phyloP scores from a whole-genome alignment of 306 rosid species.

The Inga oerstediana region DNA sequence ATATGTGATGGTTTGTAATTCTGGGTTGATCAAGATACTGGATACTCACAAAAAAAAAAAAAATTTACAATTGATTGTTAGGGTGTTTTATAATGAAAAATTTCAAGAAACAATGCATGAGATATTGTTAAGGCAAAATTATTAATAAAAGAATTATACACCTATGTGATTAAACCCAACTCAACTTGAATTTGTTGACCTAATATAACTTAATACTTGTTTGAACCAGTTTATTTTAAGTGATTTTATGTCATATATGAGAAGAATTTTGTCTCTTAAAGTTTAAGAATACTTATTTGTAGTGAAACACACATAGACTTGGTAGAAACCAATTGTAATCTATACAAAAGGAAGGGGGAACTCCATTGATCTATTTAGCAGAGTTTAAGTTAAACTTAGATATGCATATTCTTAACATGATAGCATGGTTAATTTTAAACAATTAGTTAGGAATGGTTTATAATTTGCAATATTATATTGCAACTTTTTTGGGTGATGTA shows the following conservation, averaged over 20 bases:
- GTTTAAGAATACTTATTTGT: no score
- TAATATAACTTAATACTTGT: no score
- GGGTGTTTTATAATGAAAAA: neutral
- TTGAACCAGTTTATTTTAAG: no score
- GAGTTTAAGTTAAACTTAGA: neutral
- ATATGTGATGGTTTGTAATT: no score
- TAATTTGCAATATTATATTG: neutral
- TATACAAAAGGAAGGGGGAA: neutral
- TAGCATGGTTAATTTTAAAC: neutral
- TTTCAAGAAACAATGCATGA: neutral
- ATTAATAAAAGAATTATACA: no score
- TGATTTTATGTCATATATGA: no score
- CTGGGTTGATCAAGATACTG: no score
- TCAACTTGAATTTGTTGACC: neutral
- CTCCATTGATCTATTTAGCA: neutral
- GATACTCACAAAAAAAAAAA: rapidly evolving
- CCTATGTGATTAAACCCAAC: neutral
- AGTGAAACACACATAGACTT: no score
- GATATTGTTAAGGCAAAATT: neutral
- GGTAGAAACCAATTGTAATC: neutral
- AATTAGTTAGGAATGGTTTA: neutral
- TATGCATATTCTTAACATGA: neutral
- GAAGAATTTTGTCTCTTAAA: no score
- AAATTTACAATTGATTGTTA: neutral
- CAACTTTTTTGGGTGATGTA: neutral